phyloP scores from a whole-genome alignment of 2,329 filamentous ascomycete species.

The Cryphonectria nitschkei region DNA sequence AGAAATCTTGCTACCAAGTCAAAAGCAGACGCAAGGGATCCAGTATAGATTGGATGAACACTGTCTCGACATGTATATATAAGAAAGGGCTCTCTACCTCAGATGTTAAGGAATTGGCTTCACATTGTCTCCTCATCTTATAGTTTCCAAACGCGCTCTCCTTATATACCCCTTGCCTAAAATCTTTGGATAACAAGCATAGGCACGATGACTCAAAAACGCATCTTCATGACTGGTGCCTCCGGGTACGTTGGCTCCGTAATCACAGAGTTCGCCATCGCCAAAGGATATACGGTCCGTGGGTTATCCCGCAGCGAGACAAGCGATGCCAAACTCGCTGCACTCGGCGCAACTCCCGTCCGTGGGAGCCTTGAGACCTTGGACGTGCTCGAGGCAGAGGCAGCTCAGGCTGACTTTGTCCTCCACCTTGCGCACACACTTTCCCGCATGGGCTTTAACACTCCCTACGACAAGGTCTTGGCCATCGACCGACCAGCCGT shows the following conservation, averaged over 20 bases:
- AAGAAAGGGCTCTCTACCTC: background rate
- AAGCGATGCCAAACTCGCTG: conserved; percentile 41
- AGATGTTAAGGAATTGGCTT: background rate
- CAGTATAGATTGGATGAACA: background rate
- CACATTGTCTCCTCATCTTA: background rate
- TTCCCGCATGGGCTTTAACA: background rate
- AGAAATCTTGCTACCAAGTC: background rate
- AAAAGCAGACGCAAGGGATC: background rate
- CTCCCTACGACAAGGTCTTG: conserved; percentile 33
- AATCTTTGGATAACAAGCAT: background rate
- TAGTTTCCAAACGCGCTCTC: background rate
- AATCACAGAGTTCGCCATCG: conserved; percentile 31
- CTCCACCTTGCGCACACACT: conserved; percentile 45
- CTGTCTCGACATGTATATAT: background rate
- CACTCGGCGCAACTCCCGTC: conserved; percentile 44
- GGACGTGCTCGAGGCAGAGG: conserved; percentile 43
- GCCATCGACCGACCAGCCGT: conserved; percentile 41
- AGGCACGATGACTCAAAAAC: conserved; percentile 10
- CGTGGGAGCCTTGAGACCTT: conserved; percentile 45
- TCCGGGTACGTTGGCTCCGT: conserved; percentile 44
- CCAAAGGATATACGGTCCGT: conserved; percentile 44
- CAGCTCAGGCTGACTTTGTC: conserved; percentile 46
- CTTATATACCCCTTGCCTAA: background rate
- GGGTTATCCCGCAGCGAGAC: conserved; percentile 40
- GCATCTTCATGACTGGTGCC: conserved; percentile 45